Base-by-base conservation (phyloP, 2,329 filamentous ascomycete species). In the Elsinoe perseae region DNA sequence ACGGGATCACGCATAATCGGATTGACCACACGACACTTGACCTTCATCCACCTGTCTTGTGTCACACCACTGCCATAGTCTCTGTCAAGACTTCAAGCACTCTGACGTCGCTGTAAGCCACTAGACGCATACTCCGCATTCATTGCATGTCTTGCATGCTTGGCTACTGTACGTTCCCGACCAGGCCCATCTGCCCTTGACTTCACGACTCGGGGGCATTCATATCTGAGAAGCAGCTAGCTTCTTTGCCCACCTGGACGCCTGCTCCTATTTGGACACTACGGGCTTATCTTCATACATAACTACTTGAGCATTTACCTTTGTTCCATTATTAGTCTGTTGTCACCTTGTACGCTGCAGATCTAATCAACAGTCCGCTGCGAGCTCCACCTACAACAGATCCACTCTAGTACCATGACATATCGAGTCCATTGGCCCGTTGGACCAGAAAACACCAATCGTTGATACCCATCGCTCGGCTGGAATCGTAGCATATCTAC, bases 381-480 rank as follows among this genome's bases (percentile, higher is more conserved):
- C 25, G 28, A 34, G 44, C 25, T 53, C 34, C 52, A 30, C 34
- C 9, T 28, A 42, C 52, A 48, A 28, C 27, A 20, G 32, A 42
- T 23, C 52, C 36, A 23, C 52, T 25, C 16, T 28, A 10, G 28
- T 42, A 54, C 52, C 43, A 56, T 56, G 53, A 56, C 53, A 46
- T 44, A 23, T 16, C 38, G 53, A 56, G 36, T 48, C 36, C 53
- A 72, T 64, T 74, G 72, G 71, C 71, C 71, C 60, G 70, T 72
- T 43, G 72, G 72, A 72, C 72, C 73, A 68, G 71, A 73, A 63
- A 67, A 70, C 62, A 71, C 73, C 65, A 73, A 74, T 61, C 69
- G 71, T 60, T 71, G 65, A 70, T 42, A 46, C 38, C 14, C 27
- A 16, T 32, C 40, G 23, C 42, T 55, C 30, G 50, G 54, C 48